A percentile compares a stretch with the other conserved stretches of the same genome.
Conservation (phyloP, 768 basidiomycete genomes). For the Cystoderma amianthinum region DNA sequence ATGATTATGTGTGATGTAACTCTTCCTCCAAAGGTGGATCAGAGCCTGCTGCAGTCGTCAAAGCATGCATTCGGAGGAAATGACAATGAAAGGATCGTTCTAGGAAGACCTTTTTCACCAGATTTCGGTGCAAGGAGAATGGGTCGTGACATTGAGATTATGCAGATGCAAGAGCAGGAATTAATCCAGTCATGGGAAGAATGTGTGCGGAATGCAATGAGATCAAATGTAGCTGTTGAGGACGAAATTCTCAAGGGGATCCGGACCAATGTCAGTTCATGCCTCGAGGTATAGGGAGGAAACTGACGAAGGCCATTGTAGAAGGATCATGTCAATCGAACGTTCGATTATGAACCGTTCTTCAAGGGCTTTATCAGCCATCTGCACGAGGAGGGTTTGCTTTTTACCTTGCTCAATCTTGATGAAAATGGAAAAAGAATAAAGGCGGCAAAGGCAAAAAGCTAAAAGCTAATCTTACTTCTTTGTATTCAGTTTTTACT, state of each 20-base stretch:
- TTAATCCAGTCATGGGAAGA: slow-evolving; percentile 38
- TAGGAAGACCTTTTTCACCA: slow-evolving; percentile 25
- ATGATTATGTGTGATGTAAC: neutral
- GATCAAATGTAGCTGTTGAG: slow-evolving; percentile 34
- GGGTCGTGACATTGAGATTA: slow-evolving; percentile 32
- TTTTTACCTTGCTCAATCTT: slow-evolving; percentile 34
- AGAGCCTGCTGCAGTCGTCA: slow-evolving; percentile 19
- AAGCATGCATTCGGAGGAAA: slow-evolving; percentile 16
- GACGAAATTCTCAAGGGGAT: slow-evolving; percentile 41
- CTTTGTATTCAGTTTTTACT: no score
- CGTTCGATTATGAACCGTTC: slow-evolving; percentile 61
- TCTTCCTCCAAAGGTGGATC: slow-evolving; percentile 29
- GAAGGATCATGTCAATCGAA: slow-evolving; percentile 52
- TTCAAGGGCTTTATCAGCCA: slow-evolving; percentile 34
- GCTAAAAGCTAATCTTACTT: neutral
- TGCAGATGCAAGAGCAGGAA: slow-evolving; percentile 31
- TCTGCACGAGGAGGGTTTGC: slow-evolving; percentile 38
- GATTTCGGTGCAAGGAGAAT: slow-evolving; percentile 41
- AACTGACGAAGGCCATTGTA: no score
- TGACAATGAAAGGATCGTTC: slow-evolving; percentile 12
- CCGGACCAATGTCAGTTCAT: slow-evolving; percentile 34
- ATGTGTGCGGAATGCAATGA: slow-evolving; percentile 32
- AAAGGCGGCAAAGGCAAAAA: slow-evolving; percentile 5
- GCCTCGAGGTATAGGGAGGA: no score
- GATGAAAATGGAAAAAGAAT: slow-evolving; percentile 25